A percentile compares a stretch with the other conserved stretches of the same genome.
phyloP scores from a whole-genome alignment of 1,284 basidiomycete species.

The Tranzscheliella williamsii region DNA sequence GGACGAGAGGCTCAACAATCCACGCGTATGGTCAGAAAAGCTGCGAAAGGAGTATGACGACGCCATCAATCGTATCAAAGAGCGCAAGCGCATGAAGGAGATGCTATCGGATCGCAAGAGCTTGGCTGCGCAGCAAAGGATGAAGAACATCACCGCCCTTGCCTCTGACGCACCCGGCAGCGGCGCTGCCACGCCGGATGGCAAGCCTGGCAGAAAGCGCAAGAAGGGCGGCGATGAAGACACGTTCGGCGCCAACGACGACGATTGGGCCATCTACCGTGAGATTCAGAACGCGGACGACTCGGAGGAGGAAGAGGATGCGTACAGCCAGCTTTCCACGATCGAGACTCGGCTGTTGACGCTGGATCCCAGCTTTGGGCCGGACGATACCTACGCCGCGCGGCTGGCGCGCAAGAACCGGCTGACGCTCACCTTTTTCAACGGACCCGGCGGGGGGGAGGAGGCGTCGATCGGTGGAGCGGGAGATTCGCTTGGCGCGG shows the following conservation, averaged over 20 bases:
- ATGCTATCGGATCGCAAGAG: constrained; percentile 90
- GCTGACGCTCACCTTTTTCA: constrained; percentile 78
- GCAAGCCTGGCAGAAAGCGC: constrained; percentile 15
- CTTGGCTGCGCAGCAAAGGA: constrained; percentile 89
- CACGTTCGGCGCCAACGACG: constrained; percentile 90
- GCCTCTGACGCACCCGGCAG: constrained; percentile 68
- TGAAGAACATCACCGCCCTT: constrained; percentile 93
- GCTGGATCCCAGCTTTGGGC: constrained; percentile 80
- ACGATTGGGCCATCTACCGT: constrained; percentile 96
- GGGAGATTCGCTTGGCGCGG: constrained; percentile 59
- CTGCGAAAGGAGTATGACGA: constrained; percentile 56
- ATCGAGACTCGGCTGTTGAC: constrained; percentile 82
- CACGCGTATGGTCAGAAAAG: constrained; percentile 44
- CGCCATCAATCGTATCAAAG: constrained; percentile 82
- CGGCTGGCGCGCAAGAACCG: constrained; percentile 76
- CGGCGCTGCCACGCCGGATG: constrained; percentile 26
- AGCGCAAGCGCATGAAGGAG: constrained; percentile 77
- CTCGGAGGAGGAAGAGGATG: constrained; percentile 96
- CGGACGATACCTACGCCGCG: constrained; percentile 79
- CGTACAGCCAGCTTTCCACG: constrained; percentile 71
- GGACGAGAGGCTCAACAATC: constrained; percentile 68
- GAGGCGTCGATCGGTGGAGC: constrained; percentile 8
- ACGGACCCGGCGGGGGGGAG: constrained; percentile 61
- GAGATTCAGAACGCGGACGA: constrained; percentile 85
- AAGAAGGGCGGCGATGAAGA: constrained; percentile 70